Evolutionary conservation across 768 basidiomycete species (phyloP), one percentile per base, ranked within the genome.

Genomic region (Pluteus cervinus): DNA sequence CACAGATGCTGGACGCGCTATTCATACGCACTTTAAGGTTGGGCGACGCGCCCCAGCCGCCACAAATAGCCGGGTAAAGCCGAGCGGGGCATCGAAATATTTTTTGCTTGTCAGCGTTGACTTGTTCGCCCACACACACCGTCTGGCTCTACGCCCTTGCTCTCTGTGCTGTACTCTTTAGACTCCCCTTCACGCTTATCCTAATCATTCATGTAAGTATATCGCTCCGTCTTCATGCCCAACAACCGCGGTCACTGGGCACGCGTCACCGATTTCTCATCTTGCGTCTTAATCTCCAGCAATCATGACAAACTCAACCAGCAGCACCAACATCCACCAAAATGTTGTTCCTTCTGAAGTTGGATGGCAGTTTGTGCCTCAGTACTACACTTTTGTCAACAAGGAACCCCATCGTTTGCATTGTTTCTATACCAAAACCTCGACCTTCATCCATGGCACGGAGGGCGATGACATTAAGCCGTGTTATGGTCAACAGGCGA

Each of bases 311-410:
- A 63, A 61, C 54, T 44, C 50, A 37, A 36, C 53, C 45, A 46
- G 65, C 57, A 52, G 75, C 52, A 45, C 62, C 51, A 55, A 63
- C 49, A 52, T 64, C 51, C 75, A 76, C 56, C 71, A 69, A 62
- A 75, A 71, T 56, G 81, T 87, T 69, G 69, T 83, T 70, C 86
- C 86, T 62, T 89, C 83, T 51, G 90, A 96, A 69, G 93, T 97
- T 57, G 92, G 93, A 66, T 97, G 92, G 91, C 92, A 97, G 66
- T 97, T 97, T 69, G 92, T 96, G 51, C 90, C 91, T 33, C 93
- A 99, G 66, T 98, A 98, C 69, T 99, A 99, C 70, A 94, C 88
- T 52, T 94, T 88, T 73, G 86, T 99, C 61, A 96, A 98, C 79
- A 92, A 96, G 68, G 82, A 92, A 45, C 94, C 94, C 54, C 72